Base-by-base conservation (phyloP, 2,329 filamentous ascomycete genomes). In the Acrodontium crateriforme region DNA sequence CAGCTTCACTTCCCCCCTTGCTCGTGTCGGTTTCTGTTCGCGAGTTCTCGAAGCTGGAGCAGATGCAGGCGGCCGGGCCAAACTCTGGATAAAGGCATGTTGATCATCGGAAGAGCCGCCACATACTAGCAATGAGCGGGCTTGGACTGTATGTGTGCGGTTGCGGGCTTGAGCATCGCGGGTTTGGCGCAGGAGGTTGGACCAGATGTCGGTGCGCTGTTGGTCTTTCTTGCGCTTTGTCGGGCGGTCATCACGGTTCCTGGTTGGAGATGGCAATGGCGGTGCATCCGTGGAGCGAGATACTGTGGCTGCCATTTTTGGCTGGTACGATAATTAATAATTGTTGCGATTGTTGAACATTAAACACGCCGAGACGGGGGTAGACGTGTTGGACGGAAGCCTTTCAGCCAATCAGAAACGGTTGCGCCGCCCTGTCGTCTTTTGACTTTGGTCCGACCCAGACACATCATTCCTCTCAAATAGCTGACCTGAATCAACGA, bases 111-210 rank as follows among this genome's bases (percentile, higher is more conserved):
- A 37, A 6, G 43, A 44, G 35, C 46, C 47, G 17, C 49, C 49
- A 18, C 47, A 50, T 7, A 52, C 28, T 12, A 52, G 24, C 8
- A 52, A 36, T 16, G 40, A 32, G 25, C 47, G 41, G 24, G 45
- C 39, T 22, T 49, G 44, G n/a, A 50, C 25, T 2, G 44, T 39
- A 22, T 46, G 42, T 16, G 46, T 47, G 25, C 44, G 39, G 30
- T 31, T 44, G n/a, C 49, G 46, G 18, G 49, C 44, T 38, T 52
- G 49, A 12, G 49, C 49, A 40, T 49, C 45, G 30, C 45, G 45
- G 15, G 49, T 52, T 31, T 49, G 46, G 27, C 45, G 42, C 7
- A 52, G 41, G 25, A 52, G 43, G 31, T 35, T 40, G 16, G 45
- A 44, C 49, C 49, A 52, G 35, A 51, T 52, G 18, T 52, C 49